Conservation (phyloP, 2,329 filamentous ascomycete genomes). For the Chaetomium globosum region DNA sequence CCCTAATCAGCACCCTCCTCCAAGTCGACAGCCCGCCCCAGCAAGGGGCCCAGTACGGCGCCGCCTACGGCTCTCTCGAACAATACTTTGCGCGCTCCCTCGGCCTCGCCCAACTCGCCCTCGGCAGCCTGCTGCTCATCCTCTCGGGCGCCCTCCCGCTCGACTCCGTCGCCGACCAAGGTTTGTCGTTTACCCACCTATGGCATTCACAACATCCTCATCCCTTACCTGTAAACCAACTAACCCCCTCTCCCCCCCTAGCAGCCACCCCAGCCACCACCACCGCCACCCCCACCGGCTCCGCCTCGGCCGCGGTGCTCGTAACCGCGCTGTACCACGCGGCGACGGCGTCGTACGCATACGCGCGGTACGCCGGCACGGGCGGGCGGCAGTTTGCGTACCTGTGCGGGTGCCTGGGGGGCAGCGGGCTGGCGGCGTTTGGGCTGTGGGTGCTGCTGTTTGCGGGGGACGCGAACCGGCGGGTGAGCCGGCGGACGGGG, state of each 20-base stretch:
- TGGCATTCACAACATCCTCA: too few species aligned
- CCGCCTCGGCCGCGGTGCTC: slow-evolving; percentile 66
- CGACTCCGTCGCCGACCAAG: slow-evolving; percentile 48
- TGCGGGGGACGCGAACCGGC: slow-evolving; percentile 40
- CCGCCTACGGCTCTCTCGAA: slow-evolving; percentile 57
- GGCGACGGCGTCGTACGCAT: slow-evolving; percentile 65
- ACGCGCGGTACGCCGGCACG: slow-evolving; percentile 64
- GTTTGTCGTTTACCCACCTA: slow-evolving; percentile 39
- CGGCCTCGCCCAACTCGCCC: slow-evolving; percentile 66
- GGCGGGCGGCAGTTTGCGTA: slow-evolving; percentile 60
- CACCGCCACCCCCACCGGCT: slow-evolving; percentile 54
- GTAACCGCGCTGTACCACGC: slow-evolving; percentile 69
- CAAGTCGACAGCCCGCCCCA: slow-evolving; percentile 9
- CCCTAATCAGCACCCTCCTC: slow-evolving; percentile 52
- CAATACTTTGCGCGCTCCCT: slow-evolving; percentile 73
- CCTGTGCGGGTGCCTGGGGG: slow-evolving; percentile 61
- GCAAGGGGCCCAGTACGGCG: slow-evolving; percentile 7
- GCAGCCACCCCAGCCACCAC: slow-evolving; percentile 30
- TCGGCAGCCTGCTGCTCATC: slow-evolving; percentile 66
- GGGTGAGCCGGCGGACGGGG: slow-evolving; percentile 45
- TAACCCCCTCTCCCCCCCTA: too few species aligned
- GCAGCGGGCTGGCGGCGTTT: slow-evolving; percentile 59
- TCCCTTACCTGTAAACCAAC: too few species aligned
- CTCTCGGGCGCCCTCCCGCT: slow-evolving; percentile 72
- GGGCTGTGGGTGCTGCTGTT: slow-evolving; percentile 64